Conservation (phyloP, 2,329 filamentous ascomycete genomes). For the Diaporthe eres region DNA sequence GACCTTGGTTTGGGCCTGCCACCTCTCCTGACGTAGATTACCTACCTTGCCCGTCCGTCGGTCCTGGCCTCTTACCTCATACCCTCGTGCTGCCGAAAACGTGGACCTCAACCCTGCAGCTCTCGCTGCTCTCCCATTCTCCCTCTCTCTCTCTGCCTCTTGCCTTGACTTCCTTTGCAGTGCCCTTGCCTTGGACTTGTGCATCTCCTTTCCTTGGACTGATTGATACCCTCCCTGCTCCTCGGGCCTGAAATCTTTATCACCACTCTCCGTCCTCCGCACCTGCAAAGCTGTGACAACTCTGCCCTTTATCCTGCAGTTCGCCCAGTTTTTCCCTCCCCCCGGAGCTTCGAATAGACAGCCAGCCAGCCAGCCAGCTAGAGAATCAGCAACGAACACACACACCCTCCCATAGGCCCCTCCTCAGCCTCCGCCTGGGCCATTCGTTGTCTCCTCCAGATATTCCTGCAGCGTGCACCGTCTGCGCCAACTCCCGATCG, state of each 20-base stretch:
- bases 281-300: neutral
- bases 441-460: neutral
- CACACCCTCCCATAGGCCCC: neutral
- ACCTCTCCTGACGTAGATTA: slow-evolving; percentile 6
- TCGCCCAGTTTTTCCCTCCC: neutral
- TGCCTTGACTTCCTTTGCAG: neutral
- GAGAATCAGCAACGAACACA: neutral
- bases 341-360: neutral
- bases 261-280: neutral
- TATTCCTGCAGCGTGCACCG: neutral
- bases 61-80: slow-evolving; percentile 32
- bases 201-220: neutral
- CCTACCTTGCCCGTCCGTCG: neutral
- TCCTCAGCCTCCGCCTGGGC: neutral
- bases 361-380: neutral
- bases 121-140: neutral
- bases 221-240: neutral
- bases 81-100: slow-evolving; percentile 22
- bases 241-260: neutral
- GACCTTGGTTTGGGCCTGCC: slow-evolving; percentile 20
- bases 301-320: neutral
- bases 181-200: neutral
- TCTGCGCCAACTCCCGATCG: neutral
- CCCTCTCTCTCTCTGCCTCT: neutral
- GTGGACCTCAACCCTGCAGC: slow-evolving; percentile 6